phyloP scores from a whole-genome alignment of 208 protist species.

The Porcisia deanei region DNA sequence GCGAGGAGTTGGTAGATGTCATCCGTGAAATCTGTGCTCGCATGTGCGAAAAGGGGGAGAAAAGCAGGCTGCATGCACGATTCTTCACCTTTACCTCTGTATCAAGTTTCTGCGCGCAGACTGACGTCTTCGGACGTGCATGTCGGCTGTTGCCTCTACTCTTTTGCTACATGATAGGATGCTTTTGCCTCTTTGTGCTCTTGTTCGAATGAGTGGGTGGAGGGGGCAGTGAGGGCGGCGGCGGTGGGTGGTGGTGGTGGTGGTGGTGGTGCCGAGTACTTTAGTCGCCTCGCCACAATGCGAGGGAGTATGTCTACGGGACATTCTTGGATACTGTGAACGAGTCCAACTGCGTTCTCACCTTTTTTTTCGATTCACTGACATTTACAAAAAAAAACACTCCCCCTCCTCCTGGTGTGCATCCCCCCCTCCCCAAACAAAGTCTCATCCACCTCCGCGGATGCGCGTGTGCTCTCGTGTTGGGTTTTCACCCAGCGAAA shows the following conservation, averaged over 20 bases:
- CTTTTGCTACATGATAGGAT: not conserved
- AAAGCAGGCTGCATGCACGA: not conserved
- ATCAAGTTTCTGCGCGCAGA: not conserved
- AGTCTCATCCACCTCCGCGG: no score
- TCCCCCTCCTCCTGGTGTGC: no score
- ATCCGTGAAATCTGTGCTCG: not conserved
- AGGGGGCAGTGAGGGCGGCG: no score
- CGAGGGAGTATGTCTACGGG: no score
- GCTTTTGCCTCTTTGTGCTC: not conserved
- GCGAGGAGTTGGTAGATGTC: conserved; percentile 39
- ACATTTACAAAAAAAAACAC: no score
- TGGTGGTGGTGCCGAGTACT: not conserved
- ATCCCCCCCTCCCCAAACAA: no score
- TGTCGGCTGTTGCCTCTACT: not conserved
- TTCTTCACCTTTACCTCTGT: not conserved
- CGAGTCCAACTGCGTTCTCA: no score
- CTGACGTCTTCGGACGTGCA: not conserved
- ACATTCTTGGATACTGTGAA: no score
- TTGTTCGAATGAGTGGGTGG: not conserved
- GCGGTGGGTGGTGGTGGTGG: not conserved
- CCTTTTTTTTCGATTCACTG: no score
- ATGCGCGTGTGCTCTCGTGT: no score
- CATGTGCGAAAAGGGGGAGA: not conserved
- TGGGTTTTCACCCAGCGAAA: no score
- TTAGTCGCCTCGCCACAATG: no score